Conservation (phyloP, 345 rosid species). For the Lumnitzera racemosa region DNA sequence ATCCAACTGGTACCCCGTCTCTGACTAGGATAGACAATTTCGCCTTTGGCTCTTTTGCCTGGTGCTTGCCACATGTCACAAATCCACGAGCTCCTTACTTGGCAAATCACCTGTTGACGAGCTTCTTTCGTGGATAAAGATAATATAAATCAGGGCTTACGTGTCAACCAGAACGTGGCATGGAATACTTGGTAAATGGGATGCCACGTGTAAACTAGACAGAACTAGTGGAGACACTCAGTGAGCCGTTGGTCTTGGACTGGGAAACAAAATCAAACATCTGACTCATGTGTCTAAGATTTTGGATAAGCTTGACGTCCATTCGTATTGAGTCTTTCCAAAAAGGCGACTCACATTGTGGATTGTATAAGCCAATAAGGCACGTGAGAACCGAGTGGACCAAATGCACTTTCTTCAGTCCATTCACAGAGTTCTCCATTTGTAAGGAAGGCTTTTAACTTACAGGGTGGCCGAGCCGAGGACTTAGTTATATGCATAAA, state of each 20-base stretch:
- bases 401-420: too few species aligned
- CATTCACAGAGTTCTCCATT: too few species aligned
- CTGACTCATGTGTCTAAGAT: neutral
- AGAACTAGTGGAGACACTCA: neutral
- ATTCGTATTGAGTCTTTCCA: conserved; percentile 7
- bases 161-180: conserved; percentile 29
- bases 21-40: too few species aligned
- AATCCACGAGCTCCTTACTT: conserved; percentile 13
- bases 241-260: conserved; percentile 9
- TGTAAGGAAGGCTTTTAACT: too few species aligned
- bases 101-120: conserved; percentile 19
- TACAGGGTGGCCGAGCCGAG: too few species aligned
- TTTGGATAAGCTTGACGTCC: neutral
- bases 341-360: conserved; percentile 29
- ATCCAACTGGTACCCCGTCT: neutral
- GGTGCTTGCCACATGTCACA: conserved; percentile 1
- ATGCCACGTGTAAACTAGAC: conserved; percentile 20
- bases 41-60: neutral
- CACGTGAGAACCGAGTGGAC: too few species aligned
- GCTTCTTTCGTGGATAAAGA: conserved; percentile 24
- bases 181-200: conserved; percentile 3
- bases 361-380: too few species aligned
- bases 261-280: conserved; percentile 29
- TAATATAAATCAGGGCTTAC: conserved; percentile 10
- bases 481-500: too few species aligned